A percentile compares a stretch with the other conserved stretches of the same genome.
Evolutionary conservation across 139 green algal species (phyloP).

Genomic region (Coelastrella sp.): DNA sequence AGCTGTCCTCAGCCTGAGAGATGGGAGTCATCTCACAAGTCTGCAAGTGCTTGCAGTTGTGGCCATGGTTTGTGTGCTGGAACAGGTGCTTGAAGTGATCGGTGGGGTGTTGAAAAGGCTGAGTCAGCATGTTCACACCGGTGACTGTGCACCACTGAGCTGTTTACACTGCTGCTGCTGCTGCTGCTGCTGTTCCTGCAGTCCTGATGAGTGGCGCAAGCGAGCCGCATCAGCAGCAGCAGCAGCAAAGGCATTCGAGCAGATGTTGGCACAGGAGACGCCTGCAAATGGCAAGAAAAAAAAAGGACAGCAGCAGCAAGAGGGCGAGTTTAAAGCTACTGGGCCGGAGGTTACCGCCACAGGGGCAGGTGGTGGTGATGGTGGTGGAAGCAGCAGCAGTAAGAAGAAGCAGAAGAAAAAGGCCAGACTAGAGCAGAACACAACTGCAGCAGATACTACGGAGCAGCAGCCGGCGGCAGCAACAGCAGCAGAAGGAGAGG

Average conservation of each 20-base stretch:
- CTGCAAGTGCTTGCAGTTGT: no score
- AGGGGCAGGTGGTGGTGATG: neutral
- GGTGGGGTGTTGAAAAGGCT: no score
- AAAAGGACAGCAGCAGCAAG: conserved; percentile 17
- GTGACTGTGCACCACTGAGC: no score
- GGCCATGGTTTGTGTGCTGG: no score
- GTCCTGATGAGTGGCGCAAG: conserved; percentile 46
- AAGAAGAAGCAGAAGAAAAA: neutral
- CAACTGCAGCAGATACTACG: conserved; percentile 7
- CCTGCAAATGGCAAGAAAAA: conserved; percentile 8
- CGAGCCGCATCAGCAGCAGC: conserved; percentile 30
- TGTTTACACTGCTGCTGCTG: neutral
- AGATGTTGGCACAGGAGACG: conserved; percentile 3
- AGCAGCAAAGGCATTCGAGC: conserved; percentile 10
- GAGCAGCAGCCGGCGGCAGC: neutral
- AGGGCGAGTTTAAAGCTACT: no score
- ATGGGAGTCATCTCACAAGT: no score
- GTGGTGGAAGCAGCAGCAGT: neutral
- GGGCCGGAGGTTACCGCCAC: neutral
- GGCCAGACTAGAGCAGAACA: neutral
- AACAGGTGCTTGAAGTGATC: no score
- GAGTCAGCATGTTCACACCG: no score
- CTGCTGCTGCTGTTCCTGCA: conserved; percentile 2
- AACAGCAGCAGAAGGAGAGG: neutral
- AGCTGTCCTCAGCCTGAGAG: no score